Conservation (phyloP, 352 stramenopile species). For the Phytophthora brassicae region DNA sequence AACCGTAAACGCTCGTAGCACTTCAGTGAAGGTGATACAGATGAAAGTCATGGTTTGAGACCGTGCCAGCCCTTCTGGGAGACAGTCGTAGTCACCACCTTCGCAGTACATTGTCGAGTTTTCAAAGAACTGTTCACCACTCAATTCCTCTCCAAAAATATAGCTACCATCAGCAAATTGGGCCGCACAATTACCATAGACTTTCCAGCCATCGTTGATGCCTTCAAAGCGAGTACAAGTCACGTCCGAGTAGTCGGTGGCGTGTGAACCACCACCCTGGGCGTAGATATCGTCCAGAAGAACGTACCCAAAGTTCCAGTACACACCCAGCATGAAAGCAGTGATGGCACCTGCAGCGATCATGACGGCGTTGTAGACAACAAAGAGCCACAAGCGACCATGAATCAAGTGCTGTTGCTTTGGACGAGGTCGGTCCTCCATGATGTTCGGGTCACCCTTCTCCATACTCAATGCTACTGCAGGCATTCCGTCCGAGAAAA, state of each 20-base stretch:
- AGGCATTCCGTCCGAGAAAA: constrained; percentile 95
- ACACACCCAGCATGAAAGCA: constrained; percentile 59
- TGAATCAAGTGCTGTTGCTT: constrained; percentile 65
- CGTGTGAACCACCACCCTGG: neutral
- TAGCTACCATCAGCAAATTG: constrained; percentile 31
- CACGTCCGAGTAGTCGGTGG: constrained; percentile 41
- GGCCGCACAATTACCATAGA: constrained; percentile 45
- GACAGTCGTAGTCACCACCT: constrained; percentile 46
- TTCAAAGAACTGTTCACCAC: constrained; percentile 18
- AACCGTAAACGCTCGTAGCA: constrained; percentile 60
- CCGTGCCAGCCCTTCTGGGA: constrained; percentile 46
- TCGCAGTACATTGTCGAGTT: constrained; percentile 38
- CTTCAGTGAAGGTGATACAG: constrained; percentile 52
- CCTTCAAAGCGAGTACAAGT: constrained; percentile 38
- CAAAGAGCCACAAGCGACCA: constrained; percentile 64
- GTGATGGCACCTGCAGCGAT: constrained; percentile 43
- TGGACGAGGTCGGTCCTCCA: constrained; percentile 49
- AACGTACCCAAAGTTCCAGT: constrained; percentile 20
- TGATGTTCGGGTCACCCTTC: constrained; percentile 30
- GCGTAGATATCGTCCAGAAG: neutral
- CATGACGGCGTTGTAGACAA: constrained; percentile 56
- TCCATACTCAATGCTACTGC: constrained; percentile 44
- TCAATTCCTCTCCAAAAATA: constrained; percentile 30
- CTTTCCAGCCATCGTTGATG: constrained; percentile 34
- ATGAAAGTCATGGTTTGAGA: constrained; percentile 63